Percentiles rank a stretch among this genome's conserved stretches.
Evolutionary conservation across 768 basidiomycete genomes (phyloP).

Genomic region (Podaxis mareebaensis): DNA sequence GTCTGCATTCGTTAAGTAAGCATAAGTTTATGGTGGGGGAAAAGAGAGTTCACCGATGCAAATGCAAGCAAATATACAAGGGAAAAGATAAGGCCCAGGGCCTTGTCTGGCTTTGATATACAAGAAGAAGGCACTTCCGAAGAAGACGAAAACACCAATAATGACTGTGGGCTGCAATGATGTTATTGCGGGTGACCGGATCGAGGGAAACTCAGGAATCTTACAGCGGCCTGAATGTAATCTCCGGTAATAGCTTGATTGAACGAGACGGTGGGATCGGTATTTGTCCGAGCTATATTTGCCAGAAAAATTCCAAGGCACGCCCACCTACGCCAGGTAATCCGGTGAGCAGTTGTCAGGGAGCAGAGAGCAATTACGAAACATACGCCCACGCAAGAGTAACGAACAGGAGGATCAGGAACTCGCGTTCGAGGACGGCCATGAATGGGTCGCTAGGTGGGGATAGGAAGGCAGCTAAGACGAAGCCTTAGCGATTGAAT

Average conservation of each 20-base stretch:
- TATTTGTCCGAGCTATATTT: constrained; percentile 50
- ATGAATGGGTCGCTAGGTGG: constrained; percentile 71
- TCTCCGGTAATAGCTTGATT: constrained; percentile 45
- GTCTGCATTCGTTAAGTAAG: constrained; percentile 36
- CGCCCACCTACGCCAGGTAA: constrained; percentile 49
- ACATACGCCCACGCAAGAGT: constrained; percentile 62
- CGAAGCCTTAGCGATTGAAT: neutral
- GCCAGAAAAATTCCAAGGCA: constrained; percentile 68
- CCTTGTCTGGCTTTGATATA: constrained; percentile 61
- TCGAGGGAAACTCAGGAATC: constrained; percentile 18
- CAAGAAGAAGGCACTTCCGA: constrained; percentile 56
- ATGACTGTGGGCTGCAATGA: constrained; percentile 54
- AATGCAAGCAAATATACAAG: constrained; percentile 60
- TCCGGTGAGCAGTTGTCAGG: constrained; percentile 5
- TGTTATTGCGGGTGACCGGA: neutral
- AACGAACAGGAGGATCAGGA: constrained; percentile 51
- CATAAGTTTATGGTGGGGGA: neutral
- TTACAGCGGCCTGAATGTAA: constrained; percentile 54
- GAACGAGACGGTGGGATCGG: constrained; percentile 37
- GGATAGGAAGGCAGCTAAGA: constrained; percentile 59
- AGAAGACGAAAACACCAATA: constrained; percentile 60
- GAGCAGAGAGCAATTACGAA: neutral
- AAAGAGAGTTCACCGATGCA: constrained; percentile 43
- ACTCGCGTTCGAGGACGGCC: constrained; percentile 66
- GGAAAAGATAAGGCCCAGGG: constrained; percentile 63